Percentiles rank a stretch among this genome's conserved stretches.
These are phyloP conservation scores for Lotus japonicus DNA, from an alignment of 306 rosid species.

Conservation along the genomic window DNA sequence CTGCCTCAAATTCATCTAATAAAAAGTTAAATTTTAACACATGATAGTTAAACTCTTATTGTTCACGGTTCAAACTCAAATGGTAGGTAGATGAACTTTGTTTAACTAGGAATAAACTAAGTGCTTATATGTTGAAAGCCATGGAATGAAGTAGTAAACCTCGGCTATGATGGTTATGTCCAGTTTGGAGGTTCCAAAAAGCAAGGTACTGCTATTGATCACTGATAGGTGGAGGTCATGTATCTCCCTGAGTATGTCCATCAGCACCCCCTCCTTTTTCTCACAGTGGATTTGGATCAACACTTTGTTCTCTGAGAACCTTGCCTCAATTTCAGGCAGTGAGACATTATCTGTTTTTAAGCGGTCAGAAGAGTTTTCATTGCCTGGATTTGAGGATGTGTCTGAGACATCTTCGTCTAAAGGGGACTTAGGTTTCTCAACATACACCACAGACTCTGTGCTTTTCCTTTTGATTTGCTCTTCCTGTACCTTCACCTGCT, in stretches of 20 bases:
- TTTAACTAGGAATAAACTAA: background rate
- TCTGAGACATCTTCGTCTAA: slow-evolving; percentile 37
- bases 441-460: slow-evolving; percentile 43
- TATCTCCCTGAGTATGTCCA: slow-evolving; percentile 36
- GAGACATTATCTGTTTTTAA: slow-evolving; percentile 26
- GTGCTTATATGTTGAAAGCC: background rate
- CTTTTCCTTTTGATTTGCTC: slow-evolving; percentile 44
- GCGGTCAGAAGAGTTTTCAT: too few relatives aligned
- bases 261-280: slow-evolving; percentile 33
- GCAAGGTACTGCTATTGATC: slow-evolving; percentile 38
- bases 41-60: too few relatives aligned
- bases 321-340: slow-evolving; percentile 58
- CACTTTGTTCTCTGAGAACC: slow-evolving; percentile 46
- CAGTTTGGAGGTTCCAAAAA: slow-evolving; percentile 41
- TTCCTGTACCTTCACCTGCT: slow-evolving; percentile 44
- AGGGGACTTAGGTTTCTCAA: slow-evolving; percentile 40
- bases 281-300: slow-evolving; percentile 26
- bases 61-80: too few relatives aligned
- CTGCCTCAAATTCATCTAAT: too few relatives aligned
- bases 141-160: slow-evolving; percentile 7
- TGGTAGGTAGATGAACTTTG: too few relatives aligned
- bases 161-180: slow-evolving; percentile 34
- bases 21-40: too few relatives aligned
- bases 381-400: slow-evolving; percentile 23
- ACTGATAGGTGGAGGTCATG: slow-evolving; percentile 47